Evolutionary conservation across 1,284 basidiomycete genomes (phyloP), one percentile per base, ranked within the genome.

Genomic region (Limonomyces culmigenus): DNA sequence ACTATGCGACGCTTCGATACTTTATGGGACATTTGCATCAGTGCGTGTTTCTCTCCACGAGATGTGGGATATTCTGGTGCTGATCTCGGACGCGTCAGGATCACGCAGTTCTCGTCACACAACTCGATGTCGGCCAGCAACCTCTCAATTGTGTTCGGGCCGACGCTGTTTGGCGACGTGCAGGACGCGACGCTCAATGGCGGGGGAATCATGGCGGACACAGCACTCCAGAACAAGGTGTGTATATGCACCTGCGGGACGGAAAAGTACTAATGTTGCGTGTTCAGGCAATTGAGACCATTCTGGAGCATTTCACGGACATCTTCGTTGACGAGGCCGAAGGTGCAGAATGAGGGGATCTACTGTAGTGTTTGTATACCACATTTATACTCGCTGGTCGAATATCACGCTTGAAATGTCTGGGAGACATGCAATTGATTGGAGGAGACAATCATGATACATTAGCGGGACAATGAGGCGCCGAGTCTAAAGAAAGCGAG

Each of bases 41-140:
- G 86, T 89, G 45, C 42, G 65, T 56, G 10, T 21, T 21, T n/a
- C n/a, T n/a, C n/a, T 27, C 33, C n/a, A n/a, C n/a, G n/a, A n/a
- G 25, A 30, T 35, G 8, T 19, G 15, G 18, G 18, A 32, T 18
- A 31, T 11, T n/a, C 35, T 41, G 21, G 5, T 10, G 25, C 23
- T 40, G 38, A 12, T 33, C 12, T 32, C 17, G 36, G 18, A 39
- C 15, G 18, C 30, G 16, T 11, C 16, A 32, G 30, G 16, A 15
- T 95, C 39, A 70, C 70, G 33, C 69, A 77, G 47, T 68, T 74
- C 44, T 77, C 85, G 44, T 56, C 65, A 4, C 63, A 77, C 37
- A 99, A 98, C 54, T 79, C 86, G 35, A 99, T 99, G 93, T 76
- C 83, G 5, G 75, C 81, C 35, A 81, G 85, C 44, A 99, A 99